Evolutionary conservation across 176 grass and related monocot species (phyloP), one percentile per base, ranked within the genome.

Genomic region (Paspalum vaginatum): DNA sequence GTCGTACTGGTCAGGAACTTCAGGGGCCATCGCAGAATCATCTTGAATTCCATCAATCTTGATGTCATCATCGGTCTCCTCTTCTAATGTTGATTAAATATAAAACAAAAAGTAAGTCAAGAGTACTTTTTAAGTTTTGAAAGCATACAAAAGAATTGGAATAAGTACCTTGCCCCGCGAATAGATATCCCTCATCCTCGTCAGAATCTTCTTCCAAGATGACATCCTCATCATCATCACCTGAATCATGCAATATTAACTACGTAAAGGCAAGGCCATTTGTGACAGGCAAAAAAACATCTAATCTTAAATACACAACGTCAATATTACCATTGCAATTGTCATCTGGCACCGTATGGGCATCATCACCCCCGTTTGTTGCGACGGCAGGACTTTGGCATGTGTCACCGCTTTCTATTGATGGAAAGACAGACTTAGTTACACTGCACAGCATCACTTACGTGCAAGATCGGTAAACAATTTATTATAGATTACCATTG

Each of bases 51-150:
- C 65, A 22, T 45, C 6, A 1, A 45, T 17, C 12, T 21, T 3
- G 32, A 32, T 20, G 5, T 45, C 64, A 18, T 64, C 63, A 13
- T 43, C 38, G n/a, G 42, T 0, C 11, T 66, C 63, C 38, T 40
- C 63, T 42, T 66, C 39, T 43, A 17, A 4, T n/a, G 8, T 20
- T 32, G 32, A 6, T 0, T 18, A 55, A 8, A 20, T n/a, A 20
- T 8, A 18, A 1, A 18, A 7, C n/a, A 9, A 20, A 8, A 16
- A 18, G 16, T 54, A 54, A 6, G 7, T 54, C 15, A 54, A 7
- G 14, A 0, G 6, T 5, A 20, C 2, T 18, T 7, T 54, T 16
- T 1, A n/a, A n/a, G n/a, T n/a, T n/a, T n/a, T n/a, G n/a, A n/a
- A 20, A 6, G 6, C 15, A 1, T 7, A 54, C 5, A 1, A 5